Evolutionary conservation across 495 filamentous ascomycete genomes (phyloP), one percentile per base, ranked within the genome.

Genomic region (Penicillium waksmanii): DNA sequence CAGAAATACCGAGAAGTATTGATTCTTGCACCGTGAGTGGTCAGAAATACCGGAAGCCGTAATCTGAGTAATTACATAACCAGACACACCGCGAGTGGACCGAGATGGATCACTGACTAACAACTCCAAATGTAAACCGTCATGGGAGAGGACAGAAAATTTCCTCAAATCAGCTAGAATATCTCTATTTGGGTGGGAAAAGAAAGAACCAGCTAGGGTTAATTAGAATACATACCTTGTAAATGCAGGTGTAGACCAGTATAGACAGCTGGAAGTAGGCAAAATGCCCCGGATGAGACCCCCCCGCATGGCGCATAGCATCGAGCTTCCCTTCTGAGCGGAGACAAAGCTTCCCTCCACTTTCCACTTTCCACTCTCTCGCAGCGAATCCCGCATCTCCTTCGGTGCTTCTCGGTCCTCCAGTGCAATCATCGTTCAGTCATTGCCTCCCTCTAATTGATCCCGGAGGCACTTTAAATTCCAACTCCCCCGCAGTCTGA

Each of bases 271-370:
- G 17, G 3, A 42, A 51, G 36, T 13, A 38, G 36, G 36, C 36
- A 38, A 27, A 48, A 48, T 48, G 19, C 46, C 18, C 42, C 15
- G 53, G 17, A 68, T 70, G 65, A 68, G 62, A 68, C 68, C 68
- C 68, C 68, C 61, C 55, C 38, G 21, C 27, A 31, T 31, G 27
- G 27, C 64, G 55, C 55, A 51, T 55, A 65, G 56, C 62, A 62
- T 68, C 27, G 48, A 70, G 66, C 66, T 70, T 68, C 68, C 67
- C 60, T 68, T 70, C 55, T 54, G 31, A 65, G 64, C 55, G 42
- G n/a, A 19, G 17, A 23, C 23, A 23, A 23, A 19, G 2, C 17
- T 17, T 54, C 46, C 46, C 46, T 51, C 55, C 54, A 44, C 38
- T 43, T 25, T 33, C 55, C 54, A 44, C 38, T 43, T 25, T 33